Evolutionary conservation across 202 grass and related monocot species (phyloP), one percentile per base, ranked within the genome.

Genomic region (Carex arenaria): DNA sequence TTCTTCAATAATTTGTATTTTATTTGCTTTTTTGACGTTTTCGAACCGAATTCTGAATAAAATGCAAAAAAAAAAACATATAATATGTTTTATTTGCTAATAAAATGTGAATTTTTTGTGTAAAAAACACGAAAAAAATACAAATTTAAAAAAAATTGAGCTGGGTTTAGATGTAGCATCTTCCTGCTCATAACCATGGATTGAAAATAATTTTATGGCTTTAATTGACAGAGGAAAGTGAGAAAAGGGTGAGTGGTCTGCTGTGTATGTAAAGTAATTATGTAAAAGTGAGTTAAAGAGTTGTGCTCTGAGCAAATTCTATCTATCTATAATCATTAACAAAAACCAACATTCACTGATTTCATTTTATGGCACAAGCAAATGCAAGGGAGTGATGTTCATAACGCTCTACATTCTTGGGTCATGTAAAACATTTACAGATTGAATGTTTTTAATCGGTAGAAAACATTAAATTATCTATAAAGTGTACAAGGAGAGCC

Each of bases 81-180:
- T 26, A 26, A 26, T 26, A 1, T 26, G 26, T 26, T 26, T 26
- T 26, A 26, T 26, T 26, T 26, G 26, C 26, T 26, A 26, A 26
- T 26, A 26, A 26, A 26, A 26, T 1, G 26, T 26, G 26, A 26
- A 26, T 26, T 26, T 1, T 26, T 26, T 26, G 26, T 26, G 26
- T 15, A 5, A 5, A 61, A 76, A 31, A 52, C 26, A 26, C 1
- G 26, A 26, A 26, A 26, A 26, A 26, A 26, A 26, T 26, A 1
- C 26, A 26, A 26, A 26, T 26, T 26, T 26, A 26, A 26, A 26
- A 26, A 26, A 26, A 26, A 26, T 26, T 26, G 26, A 26, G 95
- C 95, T 11, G 86, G 95, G 19, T 98, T 94, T 71, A 84, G 95
- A 54, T 98, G 92, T 80, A 94, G 92, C 76, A 86, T 98, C 28